Evolutionary conservation across 2,329 filamentous ascomycete genomes (phyloP), one percentile per base, ranked within the genome.

Genomic region (Xylariaceae sp.): DNA sequence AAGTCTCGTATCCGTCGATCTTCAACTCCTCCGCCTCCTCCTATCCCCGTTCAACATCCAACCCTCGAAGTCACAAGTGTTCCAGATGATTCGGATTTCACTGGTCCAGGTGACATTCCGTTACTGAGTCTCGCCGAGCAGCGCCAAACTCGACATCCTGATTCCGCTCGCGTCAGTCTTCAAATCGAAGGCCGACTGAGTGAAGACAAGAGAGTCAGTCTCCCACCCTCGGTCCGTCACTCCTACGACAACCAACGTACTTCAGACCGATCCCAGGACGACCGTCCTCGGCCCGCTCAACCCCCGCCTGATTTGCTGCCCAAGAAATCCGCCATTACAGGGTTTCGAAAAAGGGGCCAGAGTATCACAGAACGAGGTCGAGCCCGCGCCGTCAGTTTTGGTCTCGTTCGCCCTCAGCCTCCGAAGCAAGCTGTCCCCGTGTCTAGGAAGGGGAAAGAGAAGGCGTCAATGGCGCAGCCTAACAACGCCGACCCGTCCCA

Each of bases 1-100:
- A 55, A 54, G n/a, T 46, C 61, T 41, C 70, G 73, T 50, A 71
- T 66, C 54, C 75, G 79, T 50, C 77, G 78, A 22, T 74, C 74
- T 14, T 83, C 80, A 13, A 78, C 77, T 14, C 80, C 81, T 14
- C 77, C 76, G 6, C 77, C 76, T 36, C 79, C 80, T 11, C 60
- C 77, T 6, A 66, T 83, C 9, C 79, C 78, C 13, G 70, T 83
- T 33, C 67, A 69, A 14, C 74, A 78, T 48, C 76, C 77, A 9
- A 60, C 68, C 19, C 68, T 78, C 47, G 69, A 73, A 58, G 57
- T 68, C 28, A 69, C 67, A 13, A 63, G 66, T 54, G 59, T 70
- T 61, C 63, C 69, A 3, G 56, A 65, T 45, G 73, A 77, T 48
- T 68, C 69, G 18, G 56, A 66, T 46, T 69, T 67, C 48, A 68